These are phyloP conservation scores for Cystobasidium ongulense DNA, from an alignment of 768 basidiomycete genomes.

Conservation along the genomic window DNA sequence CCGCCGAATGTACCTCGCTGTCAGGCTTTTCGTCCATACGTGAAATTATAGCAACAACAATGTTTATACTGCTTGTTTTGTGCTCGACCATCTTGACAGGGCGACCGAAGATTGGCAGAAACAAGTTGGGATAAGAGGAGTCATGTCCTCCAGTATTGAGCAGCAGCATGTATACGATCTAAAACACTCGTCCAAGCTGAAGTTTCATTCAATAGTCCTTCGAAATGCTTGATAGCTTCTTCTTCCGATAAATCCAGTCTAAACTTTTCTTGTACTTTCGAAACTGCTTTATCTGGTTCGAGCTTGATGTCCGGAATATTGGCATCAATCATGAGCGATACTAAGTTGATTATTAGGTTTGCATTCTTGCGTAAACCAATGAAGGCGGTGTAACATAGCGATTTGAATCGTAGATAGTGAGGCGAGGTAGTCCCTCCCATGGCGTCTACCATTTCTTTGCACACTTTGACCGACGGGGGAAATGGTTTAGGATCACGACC, in stretches of 20 bases:
- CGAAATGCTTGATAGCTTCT: conserved; percentile 87
- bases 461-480: conserved; percentile 95
- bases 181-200: conserved; percentile 86
- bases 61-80: not conserved
- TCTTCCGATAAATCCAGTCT: conserved; percentile 88
- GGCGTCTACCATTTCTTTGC: conserved; percentile 98
- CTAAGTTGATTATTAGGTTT: conserved; percentile 90
- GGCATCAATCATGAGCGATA: conserved; percentile 93
- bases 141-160: conserved; percentile 34
- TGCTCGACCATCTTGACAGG: too few relatives aligned
- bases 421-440: conserved; percentile 95
- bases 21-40: too few relatives aligned
- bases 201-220: conserved; percentile 83
- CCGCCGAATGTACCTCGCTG: too few relatives aligned
- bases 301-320: conserved; percentile 95
- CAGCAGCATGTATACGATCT: conserved; percentile 75
- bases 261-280: conserved; percentile 79
- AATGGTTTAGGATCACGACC: conserved; percentile 96
- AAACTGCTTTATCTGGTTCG: conserved; percentile 51
- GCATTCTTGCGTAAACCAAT: conserved; percentile 91
- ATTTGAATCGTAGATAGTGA: conserved; percentile 95
- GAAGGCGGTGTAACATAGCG: conserved; percentile 95
- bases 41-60: not conserved
- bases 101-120: too few relatives aligned
- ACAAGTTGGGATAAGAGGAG: not conserved